Evolutionary conservation across 2,329 filamentous ascomycete species (phyloP), one percentile per base, ranked within the genome.

Genomic region (Microsporum ferrugineum): DNA sequence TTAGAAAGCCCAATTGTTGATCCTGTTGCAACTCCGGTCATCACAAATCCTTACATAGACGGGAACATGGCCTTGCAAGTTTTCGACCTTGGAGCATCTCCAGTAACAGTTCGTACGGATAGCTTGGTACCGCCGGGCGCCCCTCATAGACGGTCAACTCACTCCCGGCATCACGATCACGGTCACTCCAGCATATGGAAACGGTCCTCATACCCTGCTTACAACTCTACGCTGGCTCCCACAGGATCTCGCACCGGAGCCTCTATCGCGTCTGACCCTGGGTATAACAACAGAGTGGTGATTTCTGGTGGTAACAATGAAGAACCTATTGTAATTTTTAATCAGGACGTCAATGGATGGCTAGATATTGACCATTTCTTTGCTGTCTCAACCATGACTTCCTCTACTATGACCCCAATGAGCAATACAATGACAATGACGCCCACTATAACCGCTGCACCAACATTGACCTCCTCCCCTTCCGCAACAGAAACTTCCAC

Each of bases 271-370:
- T 82, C 86, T 66, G 85, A 83, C 63, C 68, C 80, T 0, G 81
- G 87, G 66, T 85, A 83, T 0, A 73, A 75, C 62, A 88, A 87
- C 2, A 75, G 86, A 65, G 83, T 92, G 1, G 87, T 94, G 12
- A 84, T 95, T 63, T 84, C 87, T n/a, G 89, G 91, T 51, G 91
- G 91, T 31, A 84, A 82, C 66, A 73, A 77, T 4, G 76, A 86
- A 1, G 81, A 88, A 63, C 81, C 88, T 0, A 70, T 97, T 3
- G 84, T 82, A 65, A 83, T 96, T 63, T 97, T 96, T 73, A 80
- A 95, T 68, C 84, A 85, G 51, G 81, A 80, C 8, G 75, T 83
- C 53, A 96, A 96, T 71, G 77, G 79, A 53, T 97, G 92, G 92
- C 73, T 88, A 27, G 86, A 96, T 69, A 80, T 88, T 0, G 83